phyloP scores from a whole-genome alignment of 352 stramenopile species.

The Peronospora belbahrii region DNA sequence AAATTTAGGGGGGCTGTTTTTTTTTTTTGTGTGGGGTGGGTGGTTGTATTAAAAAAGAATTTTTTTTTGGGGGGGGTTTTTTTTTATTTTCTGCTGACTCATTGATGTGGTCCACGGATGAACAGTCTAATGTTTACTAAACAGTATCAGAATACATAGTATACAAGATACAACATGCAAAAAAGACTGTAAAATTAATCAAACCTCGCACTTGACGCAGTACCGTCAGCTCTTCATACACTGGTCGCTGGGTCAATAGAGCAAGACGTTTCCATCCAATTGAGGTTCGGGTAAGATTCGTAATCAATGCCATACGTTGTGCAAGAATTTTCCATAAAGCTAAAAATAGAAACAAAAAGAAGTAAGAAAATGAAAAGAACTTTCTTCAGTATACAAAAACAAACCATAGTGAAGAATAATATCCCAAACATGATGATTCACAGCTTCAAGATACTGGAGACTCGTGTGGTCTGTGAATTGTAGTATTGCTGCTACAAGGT shows the following conservation, averaged over 20 bases:
- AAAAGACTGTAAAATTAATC: not conserved
- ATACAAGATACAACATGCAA: not conserved
- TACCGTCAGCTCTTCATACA: constrained; percentile 21
- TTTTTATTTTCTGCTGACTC: constrained; percentile 45
- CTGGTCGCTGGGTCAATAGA: constrained; percentile 7
- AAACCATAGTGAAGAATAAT: too few species aligned
- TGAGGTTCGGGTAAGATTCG: too few species aligned
- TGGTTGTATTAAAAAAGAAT: too few species aligned
- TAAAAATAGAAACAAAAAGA: too few species aligned
- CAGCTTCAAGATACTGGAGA: constrained; percentile 14
- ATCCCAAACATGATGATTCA: too few species aligned
- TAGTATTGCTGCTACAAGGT: constrained; percentile 33
- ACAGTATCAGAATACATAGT: not conserved
- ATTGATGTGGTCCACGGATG: constrained; percentile 42
- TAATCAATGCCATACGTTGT: too few species aligned
- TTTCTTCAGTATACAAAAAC: too few species aligned
- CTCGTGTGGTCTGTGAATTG: constrained; percentile 30
- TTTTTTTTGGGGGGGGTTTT: too few species aligned
- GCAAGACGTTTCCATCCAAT: constrained; percentile 10
- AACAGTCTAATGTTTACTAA: constrained; percentile 26
- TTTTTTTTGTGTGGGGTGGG: too few species aligned
- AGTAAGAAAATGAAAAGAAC: too few species aligned
- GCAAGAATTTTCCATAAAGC: too few species aligned
- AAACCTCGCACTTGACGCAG: constrained; percentile 34
- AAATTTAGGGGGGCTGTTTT: too few species aligned